Percentiles rank a stretch among this genome's conserved stretches.
Evolutionary conservation across 306 rosid genomes (phyloP).

Genomic region (Vicia villosa): DNA sequence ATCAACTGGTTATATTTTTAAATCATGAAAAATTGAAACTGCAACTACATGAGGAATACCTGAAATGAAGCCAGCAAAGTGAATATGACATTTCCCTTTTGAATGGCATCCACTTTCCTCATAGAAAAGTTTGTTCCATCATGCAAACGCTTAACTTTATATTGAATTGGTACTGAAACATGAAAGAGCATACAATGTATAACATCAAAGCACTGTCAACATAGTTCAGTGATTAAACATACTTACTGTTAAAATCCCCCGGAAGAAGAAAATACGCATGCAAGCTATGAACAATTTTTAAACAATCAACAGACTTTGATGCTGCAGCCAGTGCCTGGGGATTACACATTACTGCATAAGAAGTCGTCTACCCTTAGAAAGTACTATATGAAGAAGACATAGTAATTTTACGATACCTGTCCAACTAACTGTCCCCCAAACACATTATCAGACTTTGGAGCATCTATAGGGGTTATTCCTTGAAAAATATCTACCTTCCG

Average conservation of each 20-base stretch:
- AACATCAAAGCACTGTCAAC: constrained; percentile 16
- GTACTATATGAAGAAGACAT: constrained; percentile 27
- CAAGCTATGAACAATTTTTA: constrained; percentile 82
- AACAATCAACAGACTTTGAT: constrained; percentile 90
- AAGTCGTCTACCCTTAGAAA: constrained; percentile 21
- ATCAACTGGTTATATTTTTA: constrained; percentile 13
- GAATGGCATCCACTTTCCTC: constrained; percentile 88
- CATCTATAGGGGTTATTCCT: constrained; percentile 82
- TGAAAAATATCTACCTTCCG: constrained; percentile 73
- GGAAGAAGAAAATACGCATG: constrained; percentile 84
- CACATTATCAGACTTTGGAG: constrained; percentile 84
- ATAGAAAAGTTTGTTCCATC: constrained; percentile 94
- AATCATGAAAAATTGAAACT: not conserved
- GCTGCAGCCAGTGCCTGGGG: constrained; percentile 97
- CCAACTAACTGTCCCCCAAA: constrained; percentile 93
- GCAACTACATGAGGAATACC: constrained; percentile 46
- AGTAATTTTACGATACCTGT: constrained; percentile 62
- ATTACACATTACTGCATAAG: constrained; percentile 32
- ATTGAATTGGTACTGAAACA: constrained; percentile 84
- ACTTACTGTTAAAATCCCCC: constrained; percentile 88
- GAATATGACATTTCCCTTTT: constrained; percentile 81
- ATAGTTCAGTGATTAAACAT: constrained; percentile 33
- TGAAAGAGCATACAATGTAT: constrained; percentile 5
- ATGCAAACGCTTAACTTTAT: constrained; percentile 72
- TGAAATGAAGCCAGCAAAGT: constrained; percentile 89